Percentiles rank a stretch among this genome's conserved stretches.
phyloP scores from a whole-genome alignment of 345 rosid species.

The Acer campestre region DNA sequence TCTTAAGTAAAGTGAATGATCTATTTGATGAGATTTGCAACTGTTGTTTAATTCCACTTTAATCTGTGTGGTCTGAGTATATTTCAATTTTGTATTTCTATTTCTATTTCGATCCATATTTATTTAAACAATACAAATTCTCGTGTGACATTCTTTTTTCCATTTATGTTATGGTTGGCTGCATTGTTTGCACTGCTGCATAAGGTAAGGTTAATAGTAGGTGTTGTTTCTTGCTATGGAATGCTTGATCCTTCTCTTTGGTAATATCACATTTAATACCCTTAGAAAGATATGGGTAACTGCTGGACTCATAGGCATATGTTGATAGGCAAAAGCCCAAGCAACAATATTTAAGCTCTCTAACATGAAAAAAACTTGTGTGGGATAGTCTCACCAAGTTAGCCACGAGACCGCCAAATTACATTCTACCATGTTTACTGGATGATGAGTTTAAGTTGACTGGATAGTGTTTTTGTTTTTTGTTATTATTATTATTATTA shows the following conservation, averaged over 20 bases:
- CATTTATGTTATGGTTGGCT: not conserved
- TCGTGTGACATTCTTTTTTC: not conserved
- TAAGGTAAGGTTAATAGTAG: not conserved
- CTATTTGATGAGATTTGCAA: no score
- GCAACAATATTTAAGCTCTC: not conserved
- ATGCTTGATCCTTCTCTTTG: not conserved
- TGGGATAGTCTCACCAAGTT: no score
- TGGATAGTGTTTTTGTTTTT: no score
- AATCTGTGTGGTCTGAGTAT: no score
- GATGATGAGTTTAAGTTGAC: no score
- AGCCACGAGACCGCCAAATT: no score
- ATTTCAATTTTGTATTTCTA: no score
- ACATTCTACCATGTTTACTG: no score
- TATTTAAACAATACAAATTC: not conserved
- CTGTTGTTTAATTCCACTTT: no score
- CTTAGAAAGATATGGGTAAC: not conserved
- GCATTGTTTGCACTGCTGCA: not conserved
- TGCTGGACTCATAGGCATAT: not conserved
- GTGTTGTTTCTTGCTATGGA: not conserved
- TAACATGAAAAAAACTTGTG: not conserved
- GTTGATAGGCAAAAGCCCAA: not conserved
- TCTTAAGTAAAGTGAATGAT: no score
- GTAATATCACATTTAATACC: not conserved
- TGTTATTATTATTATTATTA: no score
- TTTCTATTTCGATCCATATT: not conserved